A percentile compares a stretch with the other conserved stretches of the same genome.
Conservation (phyloP, 805 yeast species). For the Maudiozyma serrabonitensis region DNA sequence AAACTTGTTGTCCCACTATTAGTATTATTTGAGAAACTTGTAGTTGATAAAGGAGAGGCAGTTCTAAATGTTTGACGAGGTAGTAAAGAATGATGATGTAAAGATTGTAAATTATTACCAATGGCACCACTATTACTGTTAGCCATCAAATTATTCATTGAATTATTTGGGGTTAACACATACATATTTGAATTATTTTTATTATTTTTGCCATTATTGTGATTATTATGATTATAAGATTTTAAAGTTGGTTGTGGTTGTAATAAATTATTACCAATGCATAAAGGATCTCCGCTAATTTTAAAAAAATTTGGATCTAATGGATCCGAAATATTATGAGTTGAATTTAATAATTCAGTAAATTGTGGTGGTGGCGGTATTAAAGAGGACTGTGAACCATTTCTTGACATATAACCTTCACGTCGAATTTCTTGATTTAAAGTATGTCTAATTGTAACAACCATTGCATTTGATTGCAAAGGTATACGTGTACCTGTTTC, state of each 20-base stretch:
- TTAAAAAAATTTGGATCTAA: background rate
- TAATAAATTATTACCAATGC: background rate
- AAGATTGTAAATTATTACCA: background rate
- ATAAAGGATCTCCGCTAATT: background rate
- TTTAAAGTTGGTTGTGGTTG: background rate
- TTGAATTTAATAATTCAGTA: background rate
- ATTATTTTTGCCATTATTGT: background rate
- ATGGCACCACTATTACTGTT: background rate
- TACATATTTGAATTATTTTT: background rate
- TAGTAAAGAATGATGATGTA: background rate
- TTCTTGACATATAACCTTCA: slow-evolving; percentile 23
- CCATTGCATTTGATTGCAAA: slow-evolving; percentile 24
- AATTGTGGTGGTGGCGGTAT: slow-evolving; percentile 14
- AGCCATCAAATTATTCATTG: background rate
- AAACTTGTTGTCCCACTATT: background rate
- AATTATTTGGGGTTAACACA: slow-evolving; percentile 1
- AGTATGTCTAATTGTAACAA: slow-evolving; percentile 32
- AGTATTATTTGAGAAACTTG: background rate
- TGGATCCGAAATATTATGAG: background rate
- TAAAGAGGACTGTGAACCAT: slow-evolving; percentile 17
- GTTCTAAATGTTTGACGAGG: slow-evolving; percentile 3
- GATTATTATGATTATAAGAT: background rate
- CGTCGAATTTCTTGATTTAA: slow-evolving; percentile 26
- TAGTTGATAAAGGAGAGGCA: slow-evolving; percentile 4
- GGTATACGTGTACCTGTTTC: slow-evolving; percentile 25